Base-by-base conservation (phyloP, 2,329 filamentous ascomycete genomes). In the Lojkania enalia region DNA sequence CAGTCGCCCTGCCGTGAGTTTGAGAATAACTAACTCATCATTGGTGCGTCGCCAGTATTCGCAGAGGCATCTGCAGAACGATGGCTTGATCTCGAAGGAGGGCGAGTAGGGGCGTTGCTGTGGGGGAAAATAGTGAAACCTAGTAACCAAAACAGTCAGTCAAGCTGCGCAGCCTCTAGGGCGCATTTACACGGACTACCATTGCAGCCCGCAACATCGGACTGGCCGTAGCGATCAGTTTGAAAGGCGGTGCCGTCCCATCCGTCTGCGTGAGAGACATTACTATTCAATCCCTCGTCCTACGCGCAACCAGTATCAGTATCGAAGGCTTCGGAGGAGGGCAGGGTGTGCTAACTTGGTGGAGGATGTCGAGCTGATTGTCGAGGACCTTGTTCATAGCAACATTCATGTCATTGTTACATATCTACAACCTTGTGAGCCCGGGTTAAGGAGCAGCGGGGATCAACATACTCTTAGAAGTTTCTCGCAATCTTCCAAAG, bases 111-210 rank as follows among this genome's bases (percentile, higher is more conserved):
- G 4, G 66, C 54, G 36, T 52, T 53, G 46, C 63, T 68, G 49
- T 63, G 58, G 27, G 60, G 54, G n/a, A 43, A 65, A 63, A 31
- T 64, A 57, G 16, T 67, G 62, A 31, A 60, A 48, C 29, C 58
- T 61, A 49, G 52, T 49, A 4, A 56, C 61, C 49, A 62, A 64
- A 43, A 68, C 66, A 48, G 69, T 69, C 50, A 70, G 68, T 20
- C 11, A 20, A 21, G 33, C 6, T 6, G 16, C 18, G 33, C 18
- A 6, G 33, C 33, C 29, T 30, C n/a, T n/a, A n/a, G n/a, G n/a
- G n/a, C n/a, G n/a, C n/a, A n/a, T n/a, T n/a, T n/a, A n/a, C n/a
- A n/a, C n/a, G n/a, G n/a, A n/a, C n/a, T n/a, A n/a, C n/a, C n/a
- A n/a, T n/a, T n/a, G n/a, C n/a, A n/a, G n/a, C n/a, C n/a, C n/a